Evolutionary conservation across 2,329 filamentous ascomycete species (phyloP).

Genomic region (Trichoderma cornu-damae): DNA sequence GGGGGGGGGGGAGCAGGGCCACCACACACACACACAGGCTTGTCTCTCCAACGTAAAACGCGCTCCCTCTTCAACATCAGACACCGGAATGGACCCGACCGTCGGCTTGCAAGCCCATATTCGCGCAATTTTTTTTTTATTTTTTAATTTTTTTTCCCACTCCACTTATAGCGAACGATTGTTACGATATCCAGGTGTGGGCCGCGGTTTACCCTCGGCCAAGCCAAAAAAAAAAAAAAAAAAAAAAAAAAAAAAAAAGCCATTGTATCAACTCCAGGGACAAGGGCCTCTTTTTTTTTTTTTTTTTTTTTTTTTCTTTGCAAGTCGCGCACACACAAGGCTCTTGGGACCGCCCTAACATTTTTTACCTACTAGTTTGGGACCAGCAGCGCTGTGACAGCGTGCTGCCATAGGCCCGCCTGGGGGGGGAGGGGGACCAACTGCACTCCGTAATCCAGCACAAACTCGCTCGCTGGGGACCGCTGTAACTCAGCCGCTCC

Average conservation of each 20-base stretch:
- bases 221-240: conserved; percentile 1
- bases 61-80: not conserved
- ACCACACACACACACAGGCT: too few relatives aligned
- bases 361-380: conserved; percentile 9
- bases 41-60: not conserved
- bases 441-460: conserved; percentile 13
- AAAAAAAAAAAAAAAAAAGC: too few relatives aligned
- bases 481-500: conserved; percentile 16
- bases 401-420: conserved; percentile 11
- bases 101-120: conserved; percentile 15
- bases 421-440: too few relatives aligned
- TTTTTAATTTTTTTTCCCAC: conserved; percentile 1
- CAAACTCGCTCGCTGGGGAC: conserved; percentile 1
- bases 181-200: conserved; percentile 11
- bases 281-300: not conserved
- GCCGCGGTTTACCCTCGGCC: conserved; percentile 10
- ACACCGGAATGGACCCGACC: conserved; percentile 16
- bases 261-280: not conserved
- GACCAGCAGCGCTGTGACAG: conserved; percentile 8
- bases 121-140: too few relatives aligned
- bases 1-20: too few relatives aligned
- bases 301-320: not conserved
- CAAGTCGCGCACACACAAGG: not conserved
- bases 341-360: not conserved
- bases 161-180: conserved; percentile 13